These are phyloP conservation scores for Alternaria sp. DNA, from an alignment of 2,329 filamentous ascomycete species.

Conservation along the genomic window DNA sequence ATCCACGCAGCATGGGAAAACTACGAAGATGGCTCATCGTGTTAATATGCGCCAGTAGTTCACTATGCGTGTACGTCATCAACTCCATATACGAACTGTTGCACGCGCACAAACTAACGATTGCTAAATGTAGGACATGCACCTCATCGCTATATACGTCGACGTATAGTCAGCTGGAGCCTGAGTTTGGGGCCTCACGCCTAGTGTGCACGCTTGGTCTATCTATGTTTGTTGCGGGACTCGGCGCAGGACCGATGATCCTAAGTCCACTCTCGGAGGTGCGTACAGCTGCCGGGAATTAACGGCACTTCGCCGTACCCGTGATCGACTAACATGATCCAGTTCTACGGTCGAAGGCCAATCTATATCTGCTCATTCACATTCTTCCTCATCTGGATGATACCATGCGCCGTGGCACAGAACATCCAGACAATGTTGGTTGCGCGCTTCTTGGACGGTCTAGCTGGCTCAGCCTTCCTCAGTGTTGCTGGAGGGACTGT, in stretches of 20 bases:
- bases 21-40: slow-evolving; percentile 81
- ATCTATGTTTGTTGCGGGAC: slow-evolving; percentile 81
- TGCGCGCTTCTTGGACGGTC: slow-evolving; percentile 76
- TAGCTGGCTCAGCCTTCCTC: slow-evolving; percentile 68
- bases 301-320: neutral
- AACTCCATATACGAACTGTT: neutral
- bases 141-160: slow-evolving; percentile 88
- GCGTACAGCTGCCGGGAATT: slow-evolving; percentile 14
- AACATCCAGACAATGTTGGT: slow-evolving; percentile 84
- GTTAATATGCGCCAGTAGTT: slow-evolving; percentile 72
- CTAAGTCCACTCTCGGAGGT: slow-evolving; percentile 60
- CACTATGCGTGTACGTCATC: slow-evolving; percentile 78
- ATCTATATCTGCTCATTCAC: slow-evolving; percentile 79
- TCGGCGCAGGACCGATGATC: slow-evolving; percentile 65
- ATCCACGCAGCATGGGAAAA: slow-evolving; percentile 71
- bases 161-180: slow-evolving; percentile 77
- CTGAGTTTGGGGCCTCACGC: slow-evolving; percentile 73
- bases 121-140: slow-evolving; percentile 66
- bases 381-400: slow-evolving; percentile 78
- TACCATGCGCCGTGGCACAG: slow-evolving; percentile 79
- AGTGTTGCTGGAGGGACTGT: slow-evolving; percentile 84
- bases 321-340: neutral
- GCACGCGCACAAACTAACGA: slow-evolving; percentile 1
- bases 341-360: slow-evolving; percentile 81
- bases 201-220: slow-evolving; percentile 80